Percentiles rank a stretch among this genome's conserved stretches.
Evolutionary conservation across 225 moss, liverwort and hornwort species (phyloP).

Genomic region (Takakia lepidozioides): DNA sequence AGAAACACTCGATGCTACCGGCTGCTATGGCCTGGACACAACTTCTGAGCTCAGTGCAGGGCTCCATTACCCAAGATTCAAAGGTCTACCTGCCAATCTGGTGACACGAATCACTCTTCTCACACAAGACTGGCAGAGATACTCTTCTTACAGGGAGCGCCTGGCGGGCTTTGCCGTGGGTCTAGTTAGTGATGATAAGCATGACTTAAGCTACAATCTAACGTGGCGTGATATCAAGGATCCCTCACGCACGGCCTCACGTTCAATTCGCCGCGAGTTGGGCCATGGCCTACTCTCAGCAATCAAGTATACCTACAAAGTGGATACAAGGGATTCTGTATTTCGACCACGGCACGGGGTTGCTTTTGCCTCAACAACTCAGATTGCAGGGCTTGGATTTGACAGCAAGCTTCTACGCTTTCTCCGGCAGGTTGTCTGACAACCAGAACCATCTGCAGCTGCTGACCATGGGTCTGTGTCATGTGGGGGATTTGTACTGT

Average conservation of each 20-base stretch:
- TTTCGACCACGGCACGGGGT: constrained; percentile 77
- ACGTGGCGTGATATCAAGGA: constrained; percentile 97
- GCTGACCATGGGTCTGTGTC: too few species aligned
- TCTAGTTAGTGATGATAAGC: constrained; percentile 74
- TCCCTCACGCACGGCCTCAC: constrained; percentile 79
- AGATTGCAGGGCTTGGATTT: constrained; percentile 93
- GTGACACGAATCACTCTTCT: constrained; percentile 67
- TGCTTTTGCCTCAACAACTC: constrained; percentile 84
- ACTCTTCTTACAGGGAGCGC: constrained; percentile 89
- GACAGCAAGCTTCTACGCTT: constrained; percentile 86
- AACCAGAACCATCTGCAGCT: too few species aligned
- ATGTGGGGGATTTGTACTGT: too few species aligned
- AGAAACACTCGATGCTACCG: constrained; percentile 95
- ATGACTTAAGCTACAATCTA: constrained; percentile 91
- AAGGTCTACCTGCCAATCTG: constrained; percentile 72
- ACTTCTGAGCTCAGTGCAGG: constrained; percentile 98
- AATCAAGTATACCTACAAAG: constrained; percentile 83
- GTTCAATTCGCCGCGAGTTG: constrained; percentile 79
- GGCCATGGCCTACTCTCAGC: constrained; percentile 91
- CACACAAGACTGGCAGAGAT: constrained; percentile 98
- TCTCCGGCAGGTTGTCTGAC: constrained; percentile 99
- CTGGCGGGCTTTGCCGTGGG: constrained; percentile 82
- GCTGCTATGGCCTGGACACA: constrained; percentile 96
- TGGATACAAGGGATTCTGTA: constrained; percentile 78
- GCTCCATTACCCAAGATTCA: constrained; percentile 74